Evolutionary conservation across 371 early-diverging fungal species (phyloP).

Genomic region (Rozella allomycis): DNA sequence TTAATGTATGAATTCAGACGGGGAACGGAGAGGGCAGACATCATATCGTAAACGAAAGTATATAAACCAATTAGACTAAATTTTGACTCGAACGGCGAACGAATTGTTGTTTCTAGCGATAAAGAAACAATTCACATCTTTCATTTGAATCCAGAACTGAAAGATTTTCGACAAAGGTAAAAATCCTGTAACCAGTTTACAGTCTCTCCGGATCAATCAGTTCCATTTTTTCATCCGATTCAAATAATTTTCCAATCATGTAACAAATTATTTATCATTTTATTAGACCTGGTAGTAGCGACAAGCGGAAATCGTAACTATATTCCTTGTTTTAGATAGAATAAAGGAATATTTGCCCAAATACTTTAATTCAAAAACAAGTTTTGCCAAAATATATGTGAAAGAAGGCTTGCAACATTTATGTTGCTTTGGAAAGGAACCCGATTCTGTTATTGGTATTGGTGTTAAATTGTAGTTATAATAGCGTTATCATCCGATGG

Average conservation of each 20-base stretch:
- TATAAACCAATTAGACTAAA: too few species aligned
- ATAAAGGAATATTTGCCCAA: conserved; percentile 67
- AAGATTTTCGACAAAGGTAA: conserved; percentile 5
- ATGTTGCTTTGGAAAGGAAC: conserved; percentile 43
- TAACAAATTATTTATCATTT: neutral
- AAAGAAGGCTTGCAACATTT: conserved; percentile 52
- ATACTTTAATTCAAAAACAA: conserved; percentile 83
- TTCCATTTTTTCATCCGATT: neutral
- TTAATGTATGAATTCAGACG: conserved; percentile 65
- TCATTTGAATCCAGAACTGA: conserved; percentile 36
- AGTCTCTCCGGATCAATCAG: conserved; percentile 7
- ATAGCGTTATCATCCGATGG: conserved; percentile 57
- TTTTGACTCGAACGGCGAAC: conserved; percentile 50
- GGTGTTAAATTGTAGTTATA: conserved; percentile 1
- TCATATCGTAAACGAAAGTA: too few species aligned
- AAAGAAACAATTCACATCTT: conserved; percentile 86
- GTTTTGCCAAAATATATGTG: conserved; percentile 66
- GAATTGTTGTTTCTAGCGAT: conserved; percentile 65
- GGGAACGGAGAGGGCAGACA: conserved; percentile 71
- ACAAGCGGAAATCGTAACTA: conserved; percentile 41
- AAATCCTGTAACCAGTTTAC: neutral
- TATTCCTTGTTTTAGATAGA: conserved; percentile 79
- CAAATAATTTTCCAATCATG: neutral
- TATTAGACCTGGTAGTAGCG: neutral
- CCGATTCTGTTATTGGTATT: conserved; percentile 12